Conservation (phyloP, 2,329 filamentous ascomycete genomes). For the Fusarium sp. region DNA sequence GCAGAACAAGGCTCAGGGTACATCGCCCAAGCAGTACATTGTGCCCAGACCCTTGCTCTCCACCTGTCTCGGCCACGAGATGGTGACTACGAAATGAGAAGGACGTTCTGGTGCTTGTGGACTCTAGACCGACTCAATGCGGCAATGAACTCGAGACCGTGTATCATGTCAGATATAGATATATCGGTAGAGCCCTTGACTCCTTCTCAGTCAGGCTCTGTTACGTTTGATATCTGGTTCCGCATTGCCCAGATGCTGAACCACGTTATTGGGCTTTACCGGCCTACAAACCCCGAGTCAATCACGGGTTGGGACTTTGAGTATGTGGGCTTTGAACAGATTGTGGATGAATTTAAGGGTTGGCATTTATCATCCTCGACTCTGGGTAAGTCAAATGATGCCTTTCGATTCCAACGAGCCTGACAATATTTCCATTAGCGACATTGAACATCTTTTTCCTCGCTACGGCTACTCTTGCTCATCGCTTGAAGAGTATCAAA, state of each 20-base stretch:
- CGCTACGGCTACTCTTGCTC: too few relatives aligned
- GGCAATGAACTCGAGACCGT: conserved; percentile 7
- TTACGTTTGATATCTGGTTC: neutral
- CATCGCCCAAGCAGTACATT: neutral
- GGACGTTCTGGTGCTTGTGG: conserved; percentile 6
- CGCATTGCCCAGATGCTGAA: conserved; percentile 1
- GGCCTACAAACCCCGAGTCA: neutral
- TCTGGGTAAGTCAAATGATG: too few relatives aligned
- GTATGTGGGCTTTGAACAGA: too few relatives aligned
- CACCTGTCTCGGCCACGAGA: neutral
- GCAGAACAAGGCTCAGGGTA: conserved; percentile 2
- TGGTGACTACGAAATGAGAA: neutral
- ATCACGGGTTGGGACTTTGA: neutral
- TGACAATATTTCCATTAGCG: too few relatives aligned
- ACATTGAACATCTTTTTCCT: too few relatives aligned
- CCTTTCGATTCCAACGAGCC: too few relatives aligned
- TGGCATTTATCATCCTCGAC: too few relatives aligned
- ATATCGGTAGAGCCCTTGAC: neutral
- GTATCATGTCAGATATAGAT: conserved; percentile 1
- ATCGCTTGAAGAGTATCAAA: too few relatives aligned
- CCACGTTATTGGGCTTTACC: neutral
- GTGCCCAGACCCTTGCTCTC: neutral
- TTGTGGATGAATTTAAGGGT: too few relatives aligned
- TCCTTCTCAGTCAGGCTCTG: neutral
- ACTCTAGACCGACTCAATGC: conserved; percentile 6